Conservation (phyloP, 495 filamentous ascomycete species). For the Neurospora sp. region DNA sequence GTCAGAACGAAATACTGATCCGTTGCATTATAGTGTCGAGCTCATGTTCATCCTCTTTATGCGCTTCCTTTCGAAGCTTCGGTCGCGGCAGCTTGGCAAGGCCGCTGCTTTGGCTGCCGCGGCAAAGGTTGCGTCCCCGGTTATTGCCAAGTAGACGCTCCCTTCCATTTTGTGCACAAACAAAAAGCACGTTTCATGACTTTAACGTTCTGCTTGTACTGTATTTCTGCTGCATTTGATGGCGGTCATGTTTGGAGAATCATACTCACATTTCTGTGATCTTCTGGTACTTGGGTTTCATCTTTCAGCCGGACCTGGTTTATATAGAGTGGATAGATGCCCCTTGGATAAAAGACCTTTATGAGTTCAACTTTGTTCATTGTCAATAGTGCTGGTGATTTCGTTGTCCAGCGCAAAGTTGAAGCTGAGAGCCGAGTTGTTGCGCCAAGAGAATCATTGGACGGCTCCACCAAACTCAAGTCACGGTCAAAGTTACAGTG, state of each 20-base stretch:
- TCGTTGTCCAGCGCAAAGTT: neutral
- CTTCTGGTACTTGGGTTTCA: neutral
- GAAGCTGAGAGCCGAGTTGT: neutral
- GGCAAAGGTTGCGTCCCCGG: slow-evolving; percentile 36
- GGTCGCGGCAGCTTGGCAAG: slow-evolving; percentile 60
- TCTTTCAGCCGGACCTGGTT: neutral
- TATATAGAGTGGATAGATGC: neutral
- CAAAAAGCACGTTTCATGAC: neutral
- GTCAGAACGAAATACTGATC: slow-evolving; percentile 11
- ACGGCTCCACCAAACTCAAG: neutral
- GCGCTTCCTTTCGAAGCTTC: slow-evolving; percentile 62
- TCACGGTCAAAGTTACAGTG: neutral
- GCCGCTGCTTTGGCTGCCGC: slow-evolving; percentile 47
- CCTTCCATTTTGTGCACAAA: neutral
- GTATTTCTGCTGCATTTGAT: slow-evolving; percentile 3
- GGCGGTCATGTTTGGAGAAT: neutral
- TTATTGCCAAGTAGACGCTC: slow-evolving; percentile 32
- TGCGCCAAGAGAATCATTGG: neutral
- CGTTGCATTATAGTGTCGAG: slow-evolving; percentile 57
- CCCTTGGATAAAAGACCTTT: neutral
- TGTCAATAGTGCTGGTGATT: neutral
- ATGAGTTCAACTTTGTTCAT: neutral
- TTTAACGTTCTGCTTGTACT: neutral
- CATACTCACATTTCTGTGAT: neutral
- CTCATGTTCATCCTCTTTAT: slow-evolving; percentile 81